Conservation (phyloP, 352 stramenopile genomes). For the Phytophthora cactorum region DNA sequence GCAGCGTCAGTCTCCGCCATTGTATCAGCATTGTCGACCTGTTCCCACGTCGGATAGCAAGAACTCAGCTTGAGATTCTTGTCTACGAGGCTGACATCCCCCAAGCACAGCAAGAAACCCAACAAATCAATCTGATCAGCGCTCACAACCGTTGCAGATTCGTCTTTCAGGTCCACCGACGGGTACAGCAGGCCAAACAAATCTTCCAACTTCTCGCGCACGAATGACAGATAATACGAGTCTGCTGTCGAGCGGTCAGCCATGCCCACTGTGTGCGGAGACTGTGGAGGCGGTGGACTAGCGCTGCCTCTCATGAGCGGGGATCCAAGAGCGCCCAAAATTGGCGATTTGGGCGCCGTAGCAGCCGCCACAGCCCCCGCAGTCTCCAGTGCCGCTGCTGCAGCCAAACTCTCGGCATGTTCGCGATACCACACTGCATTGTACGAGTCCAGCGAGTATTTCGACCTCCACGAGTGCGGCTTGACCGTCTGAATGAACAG, state of each 20-base stretch:
- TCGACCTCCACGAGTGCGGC: slow-evolving; percentile 72
- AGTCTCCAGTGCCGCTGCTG: slow-evolving; percentile 41
- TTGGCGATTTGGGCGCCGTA: slow-evolving; percentile 30
- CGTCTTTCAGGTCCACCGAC: slow-evolving; percentile 56
- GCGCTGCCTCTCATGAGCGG: slow-evolving; percentile 59
- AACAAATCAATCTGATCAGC: slow-evolving; percentile 76
- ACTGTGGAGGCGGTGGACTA: slow-evolving; percentile 69
- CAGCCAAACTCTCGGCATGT: slow-evolving; percentile 54
- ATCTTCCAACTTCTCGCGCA: slow-evolving; percentile 80
- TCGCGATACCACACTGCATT: slow-evolving; percentile 85
- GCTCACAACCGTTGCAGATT: slow-evolving; percentile 57
- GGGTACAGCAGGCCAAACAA: slow-evolving; percentile 77
- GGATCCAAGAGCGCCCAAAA: slow-evolving; percentile 46
- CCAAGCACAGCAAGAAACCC: slow-evolving; percentile 73
- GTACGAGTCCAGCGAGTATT: slow-evolving; percentile 80
- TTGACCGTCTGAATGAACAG: slow-evolving; percentile 85
- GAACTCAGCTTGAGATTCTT: slow-evolving; percentile 64
- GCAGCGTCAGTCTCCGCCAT: slow-evolving; percentile 27
- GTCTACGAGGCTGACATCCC: slow-evolving; percentile 56
- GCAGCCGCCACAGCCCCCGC: slow-evolving; percentile 24
- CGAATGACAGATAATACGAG: slow-evolving; percentile 81
- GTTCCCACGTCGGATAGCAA: slow-evolving; percentile 71
- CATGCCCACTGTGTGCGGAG: slow-evolving; percentile 79
- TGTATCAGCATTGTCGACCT: slow-evolving; percentile 17
- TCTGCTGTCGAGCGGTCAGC: slow-evolving; percentile 82